Conservation (phyloP, 1,284 basidiomycete genomes). For the Fomitiporia mediterranea region DNA sequence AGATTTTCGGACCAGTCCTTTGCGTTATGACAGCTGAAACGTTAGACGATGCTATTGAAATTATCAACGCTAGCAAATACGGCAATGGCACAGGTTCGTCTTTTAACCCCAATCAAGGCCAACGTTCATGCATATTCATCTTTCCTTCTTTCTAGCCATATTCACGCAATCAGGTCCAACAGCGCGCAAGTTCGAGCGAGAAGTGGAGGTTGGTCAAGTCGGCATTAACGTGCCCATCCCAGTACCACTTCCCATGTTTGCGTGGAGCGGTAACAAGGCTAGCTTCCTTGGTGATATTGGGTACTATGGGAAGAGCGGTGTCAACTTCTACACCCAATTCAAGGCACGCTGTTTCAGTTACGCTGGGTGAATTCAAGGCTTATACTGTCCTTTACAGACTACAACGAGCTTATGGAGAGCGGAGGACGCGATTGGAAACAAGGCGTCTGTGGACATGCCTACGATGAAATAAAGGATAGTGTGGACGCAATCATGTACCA, state of each 20-base stretch:
- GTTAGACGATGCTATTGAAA: constrained; percentile 86
- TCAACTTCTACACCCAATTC: constrained; percentile 90
- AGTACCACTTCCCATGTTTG: constrained; percentile 88
- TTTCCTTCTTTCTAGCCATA: constrained; percentile 48
- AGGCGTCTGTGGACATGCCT: constrained; percentile 81
- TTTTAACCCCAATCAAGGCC: background rate
- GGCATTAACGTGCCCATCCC: constrained; percentile 94
- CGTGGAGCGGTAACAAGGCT: constrained; percentile 90
- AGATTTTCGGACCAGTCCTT: constrained; percentile 95
- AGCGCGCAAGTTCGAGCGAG: constrained; percentile 87
- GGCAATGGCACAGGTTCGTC: constrained; percentile 74
- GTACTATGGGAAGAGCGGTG: constrained; percentile 86
- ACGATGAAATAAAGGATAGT: constrained; percentile 34
- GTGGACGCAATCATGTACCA: background rate
- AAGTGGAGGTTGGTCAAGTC: constrained; percentile 89
- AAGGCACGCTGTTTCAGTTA: constrained; percentile 44
- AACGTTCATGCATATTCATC: background rate
- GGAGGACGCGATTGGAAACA: constrained; percentile 73
- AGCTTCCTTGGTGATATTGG: constrained; percentile 85
- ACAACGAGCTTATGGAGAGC: constrained; percentile 80
- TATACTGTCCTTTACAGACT: constrained; percentile 43
- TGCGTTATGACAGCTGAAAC: constrained; percentile 78
- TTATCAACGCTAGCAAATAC: constrained; percentile 87
- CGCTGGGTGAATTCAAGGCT: background rate
- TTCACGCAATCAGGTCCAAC: constrained; percentile 98